Conservation (phyloP, 108 stramenopile species). For the Nitzschia putrida region DNA sequence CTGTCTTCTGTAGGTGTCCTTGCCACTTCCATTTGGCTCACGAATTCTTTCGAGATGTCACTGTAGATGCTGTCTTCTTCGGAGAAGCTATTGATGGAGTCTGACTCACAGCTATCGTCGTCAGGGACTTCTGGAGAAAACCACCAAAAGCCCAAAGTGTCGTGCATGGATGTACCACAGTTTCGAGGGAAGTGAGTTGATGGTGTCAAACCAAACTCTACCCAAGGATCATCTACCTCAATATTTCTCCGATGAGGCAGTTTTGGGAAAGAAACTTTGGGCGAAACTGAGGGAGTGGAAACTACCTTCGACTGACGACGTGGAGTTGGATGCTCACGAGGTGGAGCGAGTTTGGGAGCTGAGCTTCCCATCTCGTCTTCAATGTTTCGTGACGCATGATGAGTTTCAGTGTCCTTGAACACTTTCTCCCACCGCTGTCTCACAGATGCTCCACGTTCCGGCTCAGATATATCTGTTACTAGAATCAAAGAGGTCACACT, state of each 20-base stretch:
- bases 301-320: background rate
- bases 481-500: constrained; percentile 56
- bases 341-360: constrained; percentile 3
- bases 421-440: constrained; percentile 9
- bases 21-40: too few species aligned
- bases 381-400: background rate
- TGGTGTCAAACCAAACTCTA: constrained; percentile 8
- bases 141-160: constrained; percentile 7
- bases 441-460: constrained; percentile 41
- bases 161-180: constrained; percentile 3
- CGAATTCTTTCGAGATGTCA: too few species aligned
- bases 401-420: constrained; percentile 1
- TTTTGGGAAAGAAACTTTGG: background rate
- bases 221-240: constrained; percentile 6
- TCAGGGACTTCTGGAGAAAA: constrained; percentile 12
- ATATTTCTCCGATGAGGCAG: background rate
- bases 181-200: constrained; percentile 12
- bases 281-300: background rate
- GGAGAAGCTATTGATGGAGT: constrained; percentile 12
- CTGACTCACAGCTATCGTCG: constrained; percentile 1
- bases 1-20: too few species aligned
- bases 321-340: constrained; percentile 16
- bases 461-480: constrained; percentile 49
- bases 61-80: constrained; percentile 1
- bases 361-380: background rate